Evolutionary conservation across 441 rosid species (phyloP).

Genomic region (Pelargonium fulgidum): DNA sequence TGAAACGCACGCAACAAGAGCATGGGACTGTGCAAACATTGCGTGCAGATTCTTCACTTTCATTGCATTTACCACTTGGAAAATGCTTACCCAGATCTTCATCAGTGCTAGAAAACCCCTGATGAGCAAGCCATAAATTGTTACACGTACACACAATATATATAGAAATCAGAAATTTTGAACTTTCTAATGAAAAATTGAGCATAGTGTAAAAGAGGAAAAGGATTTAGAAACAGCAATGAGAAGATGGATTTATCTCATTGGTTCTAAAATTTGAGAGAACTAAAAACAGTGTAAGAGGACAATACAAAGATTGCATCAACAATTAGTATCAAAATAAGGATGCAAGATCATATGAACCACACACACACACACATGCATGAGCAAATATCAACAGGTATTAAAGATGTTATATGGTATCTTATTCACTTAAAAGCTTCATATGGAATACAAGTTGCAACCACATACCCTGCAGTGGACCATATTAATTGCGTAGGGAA

Average conservation of each 20-base stretch:
- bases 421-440: too few species aligned
- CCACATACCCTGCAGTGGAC: neutral
- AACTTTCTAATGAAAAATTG: too few species aligned
- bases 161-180: too few species aligned
- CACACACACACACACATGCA: too few species aligned
- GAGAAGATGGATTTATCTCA: too few species aligned
- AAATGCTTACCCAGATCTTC: conserved; percentile 1
- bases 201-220: too few species aligned
- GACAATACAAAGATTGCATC: neutral
- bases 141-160: too few species aligned
- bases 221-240: too few species aligned
- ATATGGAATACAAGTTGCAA: conserved; percentile 1
- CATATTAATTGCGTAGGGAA: neutral
- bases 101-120: conserved; percentile 23
- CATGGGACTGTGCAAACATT: conserved; percentile 13
- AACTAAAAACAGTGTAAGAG: neutral
- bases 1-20: conserved; percentile 18
- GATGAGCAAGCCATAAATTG: conserved; percentile 5
- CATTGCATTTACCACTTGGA: conserved; percentile 14
- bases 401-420: too few species aligned
- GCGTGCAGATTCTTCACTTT: conserved; percentile 19
- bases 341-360: neutral
- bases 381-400: too few species aligned
- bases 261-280: too few species aligned
- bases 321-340: neutral